These are phyloP conservation scores for Suillus paluster DNA, from an alignment of 768 basidiomycete genomes.

Conservation along the genomic window DNA sequence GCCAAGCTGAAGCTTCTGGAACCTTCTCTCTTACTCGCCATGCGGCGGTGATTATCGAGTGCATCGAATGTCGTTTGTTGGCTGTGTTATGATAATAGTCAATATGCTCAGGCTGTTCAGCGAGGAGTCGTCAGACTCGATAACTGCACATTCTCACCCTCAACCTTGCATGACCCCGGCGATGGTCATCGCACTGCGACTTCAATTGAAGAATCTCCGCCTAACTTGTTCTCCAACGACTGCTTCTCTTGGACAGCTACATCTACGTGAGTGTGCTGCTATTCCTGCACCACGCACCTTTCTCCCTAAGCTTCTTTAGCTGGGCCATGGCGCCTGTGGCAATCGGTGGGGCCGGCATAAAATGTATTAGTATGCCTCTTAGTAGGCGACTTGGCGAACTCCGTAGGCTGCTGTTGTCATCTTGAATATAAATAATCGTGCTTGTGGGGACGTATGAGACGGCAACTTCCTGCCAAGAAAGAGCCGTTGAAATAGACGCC, in stretches of 20 bases:
- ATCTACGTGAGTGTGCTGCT: slow-evolving; percentile 9
- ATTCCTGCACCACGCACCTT: slow-evolving; percentile 25
- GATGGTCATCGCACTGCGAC: slow-evolving; percentile 13
- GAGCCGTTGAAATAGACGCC: slow-evolving; percentile 20
- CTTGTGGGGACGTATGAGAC: neutral
- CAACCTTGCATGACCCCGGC: slow-evolving; percentile 10
- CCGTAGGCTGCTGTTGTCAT: neutral
- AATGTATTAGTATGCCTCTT: slow-evolving; percentile 26
- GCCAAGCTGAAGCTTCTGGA: slow-evolving; percentile 20
- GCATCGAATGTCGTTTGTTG: neutral
- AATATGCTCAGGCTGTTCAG: neutral
- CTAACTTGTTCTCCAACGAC: slow-evolving; percentile 21
- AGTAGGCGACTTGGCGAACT: neutral
- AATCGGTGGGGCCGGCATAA: neutral
- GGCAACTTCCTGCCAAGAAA: neutral
- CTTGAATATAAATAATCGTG: neutral
- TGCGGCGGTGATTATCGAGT: neutral
- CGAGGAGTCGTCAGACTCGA: slow-evolving; percentile 19
- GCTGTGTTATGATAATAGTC: neutral
- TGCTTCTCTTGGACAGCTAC: slow-evolving; percentile 27
- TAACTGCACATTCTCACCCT: slow-evolving; percentile 7
- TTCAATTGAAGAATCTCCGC: slow-evolving; percentile 22
- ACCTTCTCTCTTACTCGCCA: slow-evolving; percentile 4
- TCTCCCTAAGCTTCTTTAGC: slow-evolving; percentile 14
- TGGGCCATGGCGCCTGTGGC: neutral